A percentile compares a stretch with the other conserved stretches of the same genome.
These are phyloP conservation scores for Saccharomycopsis guyanensis DNA, from an alignment of 805 yeast species.

Conservation along the genomic window DNA sequence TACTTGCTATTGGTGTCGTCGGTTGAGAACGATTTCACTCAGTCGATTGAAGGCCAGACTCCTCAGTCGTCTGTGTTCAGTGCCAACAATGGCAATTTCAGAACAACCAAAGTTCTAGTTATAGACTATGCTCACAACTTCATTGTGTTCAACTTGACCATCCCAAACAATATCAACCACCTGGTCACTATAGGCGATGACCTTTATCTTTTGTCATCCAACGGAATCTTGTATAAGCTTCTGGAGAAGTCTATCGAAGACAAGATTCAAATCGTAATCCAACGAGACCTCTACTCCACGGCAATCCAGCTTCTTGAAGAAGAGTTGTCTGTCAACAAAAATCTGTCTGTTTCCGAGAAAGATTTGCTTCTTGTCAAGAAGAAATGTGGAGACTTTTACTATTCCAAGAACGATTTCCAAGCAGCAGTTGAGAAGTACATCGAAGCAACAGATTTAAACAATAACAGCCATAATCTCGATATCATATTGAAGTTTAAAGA, in stretches of 20 bases:
- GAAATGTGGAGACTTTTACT: slow-evolving; percentile 66
- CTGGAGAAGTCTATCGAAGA: slow-evolving; percentile 60
- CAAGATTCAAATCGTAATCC: slow-evolving; percentile 60
- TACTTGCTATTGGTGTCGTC: slow-evolving; percentile 57
- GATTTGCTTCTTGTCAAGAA: slow-evolving; percentile 38
- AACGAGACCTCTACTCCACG: slow-evolving; percentile 60
- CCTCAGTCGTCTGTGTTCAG: slow-evolving; percentile 19
- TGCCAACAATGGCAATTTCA: slow-evolving; percentile 11
- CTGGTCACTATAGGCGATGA: slow-evolving; percentile 51
- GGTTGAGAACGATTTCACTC: slow-evolving; percentile 26
- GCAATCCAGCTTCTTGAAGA: slow-evolving; percentile 62
- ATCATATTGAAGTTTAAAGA: slow-evolving; percentile 49
- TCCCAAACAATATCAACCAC: slow-evolving; percentile 57
- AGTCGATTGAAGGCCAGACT: slow-evolving; percentile 3
- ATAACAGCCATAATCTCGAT: slow-evolving; percentile 23
- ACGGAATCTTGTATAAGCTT: slow-evolving; percentile 65
- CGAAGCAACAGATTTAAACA: slow-evolving; percentile 35
- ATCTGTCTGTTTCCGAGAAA: slow-evolving; percentile 22
- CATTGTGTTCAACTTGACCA: slow-evolving; percentile 58
- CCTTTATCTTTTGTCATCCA: slow-evolving; percentile 56
- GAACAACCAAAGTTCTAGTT: slow-evolving; percentile 32
- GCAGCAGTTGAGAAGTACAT: slow-evolving; percentile 73
- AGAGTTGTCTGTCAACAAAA: slow-evolving; percentile 20
- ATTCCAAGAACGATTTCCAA: slow-evolving; percentile 52
- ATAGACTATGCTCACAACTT: slow-evolving; percentile 66